phyloP scores from a whole-genome alignment of 1,284 basidiomycete species.

The Moesziomyces sp. region DNA sequence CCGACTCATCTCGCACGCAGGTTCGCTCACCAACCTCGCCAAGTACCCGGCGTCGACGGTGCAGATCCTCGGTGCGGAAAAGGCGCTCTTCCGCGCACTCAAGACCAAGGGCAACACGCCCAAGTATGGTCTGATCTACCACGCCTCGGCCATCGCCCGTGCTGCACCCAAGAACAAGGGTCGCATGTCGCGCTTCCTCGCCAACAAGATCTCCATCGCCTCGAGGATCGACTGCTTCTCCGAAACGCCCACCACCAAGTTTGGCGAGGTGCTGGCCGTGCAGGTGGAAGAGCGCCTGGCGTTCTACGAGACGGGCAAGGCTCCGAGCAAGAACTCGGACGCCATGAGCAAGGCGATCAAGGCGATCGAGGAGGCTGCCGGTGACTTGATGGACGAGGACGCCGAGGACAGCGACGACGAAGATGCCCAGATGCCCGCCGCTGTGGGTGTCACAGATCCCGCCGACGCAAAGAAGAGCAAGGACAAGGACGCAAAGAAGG shows the following conservation, averaged over 20 bases:
- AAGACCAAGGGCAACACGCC: conserved; percentile 99
- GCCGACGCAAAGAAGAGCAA: conserved; percentile 72
- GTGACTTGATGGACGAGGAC: conserved; percentile 77
- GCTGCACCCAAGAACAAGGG: conserved; percentile 97
- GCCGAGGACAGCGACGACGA: conserved; percentile 72
- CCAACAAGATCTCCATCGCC: conserved; percentile 99
- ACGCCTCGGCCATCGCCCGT: conserved; percentile 83
- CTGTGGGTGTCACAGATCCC: conserved; percentile 56
- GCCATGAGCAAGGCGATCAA: conserved; percentile 85
- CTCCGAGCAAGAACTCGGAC: conserved; percentile 64
- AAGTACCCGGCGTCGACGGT: conserved; percentile 99
- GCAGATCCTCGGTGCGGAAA: conserved; percentile 97
- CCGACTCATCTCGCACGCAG: conserved; percentile 95
- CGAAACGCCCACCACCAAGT: conserved; percentile 85
- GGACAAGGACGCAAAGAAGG: conserved; percentile 74
- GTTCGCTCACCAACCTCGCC: conserved; percentile 93
- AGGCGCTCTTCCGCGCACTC: conserved; percentile 94
- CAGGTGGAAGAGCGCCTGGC: conserved; percentile 96
- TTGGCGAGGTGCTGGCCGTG: conserved; percentile 89
- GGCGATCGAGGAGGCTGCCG: conserved; percentile 78
- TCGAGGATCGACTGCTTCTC: conserved; percentile 97
- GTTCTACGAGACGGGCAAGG: conserved; percentile 80
- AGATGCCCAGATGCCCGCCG: conserved; percentile 72
- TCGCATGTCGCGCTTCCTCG: conserved; percentile 79
- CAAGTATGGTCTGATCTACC: conserved; percentile 76